Evolutionary conservation across 495 filamentous ascomycete species (phyloP).

Genomic region (Xylaria flabelliformis): DNA sequence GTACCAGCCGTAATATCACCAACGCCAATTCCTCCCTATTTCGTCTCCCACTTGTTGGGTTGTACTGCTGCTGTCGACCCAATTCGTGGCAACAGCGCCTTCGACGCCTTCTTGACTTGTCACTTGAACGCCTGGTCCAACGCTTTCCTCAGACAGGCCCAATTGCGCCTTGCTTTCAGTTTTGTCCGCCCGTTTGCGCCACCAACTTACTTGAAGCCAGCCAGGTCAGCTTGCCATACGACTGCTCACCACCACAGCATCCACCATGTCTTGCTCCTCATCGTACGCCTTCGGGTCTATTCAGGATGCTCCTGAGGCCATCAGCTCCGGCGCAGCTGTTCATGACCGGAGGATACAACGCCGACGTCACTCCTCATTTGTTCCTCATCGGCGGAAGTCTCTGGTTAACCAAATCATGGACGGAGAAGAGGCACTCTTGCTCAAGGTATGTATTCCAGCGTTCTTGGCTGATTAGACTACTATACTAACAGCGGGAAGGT

Average conservation of each 20-base stretch:
- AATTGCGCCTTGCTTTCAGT: neutral
- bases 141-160: neutral
- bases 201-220: neutral
- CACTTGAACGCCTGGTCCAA: neutral
- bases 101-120: neutral
- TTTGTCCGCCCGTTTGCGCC: neutral
- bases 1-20: neutral
- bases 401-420: slow-evolving; percentile 69
- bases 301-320: slow-evolving; percentile 42
- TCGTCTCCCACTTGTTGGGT: slow-evolving; percentile 7
- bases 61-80: neutral
- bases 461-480: neutral
- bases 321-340: slow-evolving; percentile 42
- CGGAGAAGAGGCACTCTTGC: slow-evolving; percentile 67
- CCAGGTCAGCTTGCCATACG: neutral
- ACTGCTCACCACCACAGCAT: neutral
- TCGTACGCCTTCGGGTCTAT: slow-evolving; percentile 46
- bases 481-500: slow-evolving; percentile 60
- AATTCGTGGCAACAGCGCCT: neutral
- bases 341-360: slow-evolving; percentile 38
- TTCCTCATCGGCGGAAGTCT: slow-evolving; percentile 62
- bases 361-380: slow-evolving; percentile 70
- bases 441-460: slow-evolving; percentile 57
- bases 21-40: neutral
- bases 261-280: slow-evolving; percentile 43